Evolutionary conservation across 768 basidiomycete species (phyloP).

Genomic region (Leucosporidium creatinivorum): DNA sequence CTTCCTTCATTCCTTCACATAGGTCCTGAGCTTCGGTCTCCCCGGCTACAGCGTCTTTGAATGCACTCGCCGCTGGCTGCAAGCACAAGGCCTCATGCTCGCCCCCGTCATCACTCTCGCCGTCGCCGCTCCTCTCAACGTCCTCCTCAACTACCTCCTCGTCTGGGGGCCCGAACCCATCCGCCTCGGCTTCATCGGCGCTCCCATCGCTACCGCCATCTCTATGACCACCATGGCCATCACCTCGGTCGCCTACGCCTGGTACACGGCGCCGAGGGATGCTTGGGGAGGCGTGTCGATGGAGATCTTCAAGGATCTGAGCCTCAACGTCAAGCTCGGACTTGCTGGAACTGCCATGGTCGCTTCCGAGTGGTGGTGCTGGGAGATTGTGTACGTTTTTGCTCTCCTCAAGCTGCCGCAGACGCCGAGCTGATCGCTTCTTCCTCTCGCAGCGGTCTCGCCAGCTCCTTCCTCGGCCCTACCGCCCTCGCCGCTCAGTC

Average conservation of each 20-base stretch:
- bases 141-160: conserved; percentile 72
- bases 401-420: conserved; percentile 39
- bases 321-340: conserved; percentile 65
- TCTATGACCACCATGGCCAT: conserved; percentile 74
- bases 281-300: conserved; percentile 75
- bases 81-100: conserved; percentile 59
- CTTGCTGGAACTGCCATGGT: conserved; percentile 71
- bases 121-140: conserved; percentile 77
- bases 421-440: conserved; percentile 8
- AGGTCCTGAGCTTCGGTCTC: conserved; percentile 30
- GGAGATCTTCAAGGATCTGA: conserved; percentile 60
- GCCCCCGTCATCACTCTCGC: conserved; percentile 78
- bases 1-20: background rate
- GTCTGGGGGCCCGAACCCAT: conserved; percentile 49
- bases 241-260: conserved; percentile 40
- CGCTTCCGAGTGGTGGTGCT: conserved; percentile 94
- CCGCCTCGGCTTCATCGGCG: conserved; percentile 81
- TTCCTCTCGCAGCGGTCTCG: conserved; percentile 20
- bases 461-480: conserved; percentile 59
- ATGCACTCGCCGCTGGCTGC: conserved; percentile 34
- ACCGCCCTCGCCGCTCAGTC: conserved; percentile 79
- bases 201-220: conserved; percentile 79
- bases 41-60: conserved; percentile 38
- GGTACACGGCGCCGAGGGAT: conserved; percentile 48
- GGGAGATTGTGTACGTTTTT: conserved; percentile 64